Evolutionary conservation across 768 basidiomycete species (phyloP).

Genomic region (Paxillus rubicundulus): DNA sequence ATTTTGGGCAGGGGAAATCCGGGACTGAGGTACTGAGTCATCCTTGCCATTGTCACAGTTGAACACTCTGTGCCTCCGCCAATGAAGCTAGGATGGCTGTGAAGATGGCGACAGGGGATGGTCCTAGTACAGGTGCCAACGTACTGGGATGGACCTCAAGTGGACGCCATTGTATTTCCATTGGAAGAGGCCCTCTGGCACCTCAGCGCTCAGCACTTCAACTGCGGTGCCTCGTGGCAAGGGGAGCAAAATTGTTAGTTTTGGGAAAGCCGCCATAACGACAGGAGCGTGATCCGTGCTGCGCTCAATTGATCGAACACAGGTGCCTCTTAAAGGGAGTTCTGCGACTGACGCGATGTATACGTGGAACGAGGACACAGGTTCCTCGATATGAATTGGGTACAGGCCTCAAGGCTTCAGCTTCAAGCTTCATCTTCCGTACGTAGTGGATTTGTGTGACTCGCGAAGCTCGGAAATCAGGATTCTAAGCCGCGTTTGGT

Average conservation of each 20-base stretch:
- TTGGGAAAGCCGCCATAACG: not conserved
- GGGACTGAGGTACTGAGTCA: too few species aligned
- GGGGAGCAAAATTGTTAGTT: not conserved
- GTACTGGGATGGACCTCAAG: not conserved
- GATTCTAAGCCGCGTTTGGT: not conserved
- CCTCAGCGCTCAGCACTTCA: too few species aligned
- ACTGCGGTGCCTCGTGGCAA: not conserved
- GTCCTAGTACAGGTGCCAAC: not conserved
- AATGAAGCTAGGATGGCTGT: not conserved
- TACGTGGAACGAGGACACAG: not conserved
- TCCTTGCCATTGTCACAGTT: too few species aligned
- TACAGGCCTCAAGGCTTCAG: too few species aligned
- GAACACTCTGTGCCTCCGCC: not conserved
- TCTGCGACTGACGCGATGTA: not conserved
- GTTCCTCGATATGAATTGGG: not conserved
- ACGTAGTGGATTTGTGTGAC: not conserved
- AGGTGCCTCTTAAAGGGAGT: not conserved
- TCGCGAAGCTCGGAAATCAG: not conserved
- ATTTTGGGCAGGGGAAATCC: not conserved
- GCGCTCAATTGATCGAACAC: not conserved
- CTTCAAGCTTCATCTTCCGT: not conserved
- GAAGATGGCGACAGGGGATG: not conserved
- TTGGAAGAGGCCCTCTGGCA: not conserved
- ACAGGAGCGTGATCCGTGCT: not conserved
- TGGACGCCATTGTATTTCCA: not conserved